Conservation (phyloP, 805 yeast genomes). For the Ogataea paraovalis region DNA sequence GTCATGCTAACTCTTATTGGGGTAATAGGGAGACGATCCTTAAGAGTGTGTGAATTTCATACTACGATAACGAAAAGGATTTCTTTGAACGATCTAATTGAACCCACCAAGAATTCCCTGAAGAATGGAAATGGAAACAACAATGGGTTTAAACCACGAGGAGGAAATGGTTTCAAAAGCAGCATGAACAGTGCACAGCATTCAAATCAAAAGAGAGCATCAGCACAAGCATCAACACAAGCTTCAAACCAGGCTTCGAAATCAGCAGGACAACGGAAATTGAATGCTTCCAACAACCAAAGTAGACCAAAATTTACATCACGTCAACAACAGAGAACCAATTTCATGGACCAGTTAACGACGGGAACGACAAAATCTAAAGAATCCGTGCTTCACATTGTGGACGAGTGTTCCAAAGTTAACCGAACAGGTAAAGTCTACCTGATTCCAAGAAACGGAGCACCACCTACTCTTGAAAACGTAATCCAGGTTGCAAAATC, state of each 20-base stretch:
- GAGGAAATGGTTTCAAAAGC: background rate
- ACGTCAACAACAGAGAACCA: background rate
- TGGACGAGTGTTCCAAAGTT: slow-evolving; percentile 13
- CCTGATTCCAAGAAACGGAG: slow-evolving; percentile 13
- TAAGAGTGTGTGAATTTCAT: background rate
- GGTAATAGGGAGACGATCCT: background rate
- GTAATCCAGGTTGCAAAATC: slow-evolving; percentile 10
- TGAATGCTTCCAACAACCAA: background rate
- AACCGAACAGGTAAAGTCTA: slow-evolving; percentile 18
- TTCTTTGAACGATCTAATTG: background rate
- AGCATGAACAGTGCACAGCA: no score
- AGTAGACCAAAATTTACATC: background rate
- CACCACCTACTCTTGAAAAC: slow-evolving; percentile 10
- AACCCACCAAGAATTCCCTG: background rate
- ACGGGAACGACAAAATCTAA: slow-evolving; percentile 27
- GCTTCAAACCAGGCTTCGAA: background rate
- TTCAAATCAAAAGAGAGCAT: no score
- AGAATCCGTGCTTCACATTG: slow-evolving; percentile 23
- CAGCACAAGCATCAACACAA: no score
- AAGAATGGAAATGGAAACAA: background rate
- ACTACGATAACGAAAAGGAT: background rate
- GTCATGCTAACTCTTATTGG: no score
- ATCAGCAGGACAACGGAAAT: no score
- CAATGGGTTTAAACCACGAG: background rate
- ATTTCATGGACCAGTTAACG: slow-evolving; percentile 6